Conservation (phyloP, 2,329 filamentous ascomycete genomes). For the Epichloe gansuensis region DNA sequence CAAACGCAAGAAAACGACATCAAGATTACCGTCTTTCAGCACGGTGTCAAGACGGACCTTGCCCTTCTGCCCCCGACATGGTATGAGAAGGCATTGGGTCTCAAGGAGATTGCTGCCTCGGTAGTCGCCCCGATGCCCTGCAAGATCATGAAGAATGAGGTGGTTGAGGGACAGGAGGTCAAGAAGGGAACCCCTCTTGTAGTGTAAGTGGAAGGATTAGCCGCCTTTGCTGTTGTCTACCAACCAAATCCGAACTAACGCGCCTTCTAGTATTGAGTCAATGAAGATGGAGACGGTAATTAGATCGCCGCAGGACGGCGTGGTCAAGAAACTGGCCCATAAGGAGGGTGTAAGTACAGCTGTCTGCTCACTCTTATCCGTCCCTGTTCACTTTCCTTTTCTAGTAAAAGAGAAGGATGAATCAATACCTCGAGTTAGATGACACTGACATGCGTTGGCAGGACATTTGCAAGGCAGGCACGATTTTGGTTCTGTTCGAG, state of each 20-base stretch:
- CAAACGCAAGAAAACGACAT: conserved; percentile 40
- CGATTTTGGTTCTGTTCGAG: conserved; percentile 62
- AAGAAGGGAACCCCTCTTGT: conserved; percentile 79
- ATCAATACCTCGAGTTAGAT: neutral
- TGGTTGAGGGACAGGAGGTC: conserved; percentile 68
- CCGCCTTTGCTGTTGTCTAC: neutral
- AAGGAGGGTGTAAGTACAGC: conserved; percentile 54
- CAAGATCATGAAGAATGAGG: conserved; percentile 85
- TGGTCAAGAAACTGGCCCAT: conserved; percentile 61
- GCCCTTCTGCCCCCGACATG: conserved; percentile 54
- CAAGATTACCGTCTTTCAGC: conserved; percentile 67
- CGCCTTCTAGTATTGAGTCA: conserved; percentile 52
- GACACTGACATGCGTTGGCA: conserved; percentile 17
- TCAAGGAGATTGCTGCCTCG: conserved; percentile 69
- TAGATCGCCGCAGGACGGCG: conserved; percentile 59
- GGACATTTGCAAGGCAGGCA: conserved; percentile 71
- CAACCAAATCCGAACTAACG: neutral
- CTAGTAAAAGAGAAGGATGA: neutral
- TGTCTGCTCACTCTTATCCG: neutral
- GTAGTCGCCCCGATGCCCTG: conserved; percentile 95
- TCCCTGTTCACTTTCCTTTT: neutral
- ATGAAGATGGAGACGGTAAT: conserved; percentile 90
- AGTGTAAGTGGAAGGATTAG: conserved; percentile 43
- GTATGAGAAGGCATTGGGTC: conserved; percentile 77
- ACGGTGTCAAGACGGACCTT: conserved; percentile 47